Base-by-base conservation (phyloP, 331 rosid genomes). In the Pyracantha coccinea region DNA sequence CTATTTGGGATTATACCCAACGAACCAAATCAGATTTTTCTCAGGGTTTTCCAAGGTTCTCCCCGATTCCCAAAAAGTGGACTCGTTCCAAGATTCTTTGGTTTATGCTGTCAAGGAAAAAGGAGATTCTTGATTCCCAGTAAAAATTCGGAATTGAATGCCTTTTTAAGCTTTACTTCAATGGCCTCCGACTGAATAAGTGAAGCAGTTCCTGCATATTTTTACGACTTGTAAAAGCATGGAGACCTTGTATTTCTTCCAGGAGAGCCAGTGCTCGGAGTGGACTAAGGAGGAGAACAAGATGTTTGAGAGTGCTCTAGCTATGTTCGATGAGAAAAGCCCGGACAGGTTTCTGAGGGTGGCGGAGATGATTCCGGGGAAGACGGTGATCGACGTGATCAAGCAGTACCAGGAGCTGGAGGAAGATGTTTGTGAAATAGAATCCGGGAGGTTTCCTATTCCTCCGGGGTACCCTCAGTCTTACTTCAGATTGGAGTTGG, bases 211-310 rank as follows among this genome's bases (percentile, higher is more conserved):
- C 15, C 47, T 11, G 47, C 47, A 10, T 41, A 41, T 47, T 65
- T 59, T 27, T 68, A 63, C 74, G 66, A 71, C 65, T 69, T 21
- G 66, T 41, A 62, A 41, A 41, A 84, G 3, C 62, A 93, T 93
- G 98, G 93, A 86, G 83, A 86, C 93, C 66, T 62, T 89, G 35
- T 81, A 79, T 60, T 69, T 84, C 68, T 32, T 78, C 32, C 85
- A 83, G 73, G 88, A 81, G 75, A 86, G 79, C 77, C 67, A 71
- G 17, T 73, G 64, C 83, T 78, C 87, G 29, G 90, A 91, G 66
- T 93, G 98, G 98, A 91, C 86, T 24, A 89, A 31, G 80, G 97
- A 93, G 69, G 97, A 93, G 88, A 93, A 93, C 79, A 93, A 93
- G 88, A 61, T 7, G 75, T 93, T 93, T 69, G 98, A 93, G 82